Evolutionary conservation across 2,329 filamentous ascomycete species (phyloP).

Genomic region (Arthrobotrys pseudoclavata): DNA sequence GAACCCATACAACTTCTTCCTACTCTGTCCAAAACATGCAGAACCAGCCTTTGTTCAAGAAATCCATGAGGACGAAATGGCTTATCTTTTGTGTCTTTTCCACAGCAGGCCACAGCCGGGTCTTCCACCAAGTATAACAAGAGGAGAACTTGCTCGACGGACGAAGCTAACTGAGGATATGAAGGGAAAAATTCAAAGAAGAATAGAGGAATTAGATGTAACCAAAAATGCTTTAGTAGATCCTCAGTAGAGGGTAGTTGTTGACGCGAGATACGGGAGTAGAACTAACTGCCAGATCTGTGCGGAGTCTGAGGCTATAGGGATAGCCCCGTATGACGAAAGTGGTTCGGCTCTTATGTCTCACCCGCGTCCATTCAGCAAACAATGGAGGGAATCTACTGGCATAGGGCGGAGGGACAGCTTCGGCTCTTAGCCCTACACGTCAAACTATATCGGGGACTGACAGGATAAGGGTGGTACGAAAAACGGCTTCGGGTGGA

Average conservation of each 20-base stretch:
- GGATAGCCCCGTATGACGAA: background rate
- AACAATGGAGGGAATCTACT: conserved; percentile 1
- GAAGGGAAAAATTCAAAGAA: background rate
- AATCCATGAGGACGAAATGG: background rate
- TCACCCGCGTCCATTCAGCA: background rate
- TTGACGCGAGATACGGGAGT: background rate
- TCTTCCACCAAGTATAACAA: background rate
- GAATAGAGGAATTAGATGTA: background rate
- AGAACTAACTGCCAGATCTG: background rate
- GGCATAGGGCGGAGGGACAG: background rate
- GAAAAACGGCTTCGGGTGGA: background rate
- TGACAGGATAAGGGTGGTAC: background rate
- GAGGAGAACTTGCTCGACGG: background rate
- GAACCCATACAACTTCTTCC: conserved; percentile 21
- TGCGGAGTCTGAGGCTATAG: background rate
- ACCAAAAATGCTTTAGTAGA: background rate
- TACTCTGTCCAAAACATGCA: conserved; percentile 28
- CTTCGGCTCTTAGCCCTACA: background rate
- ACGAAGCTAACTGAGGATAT: background rate
- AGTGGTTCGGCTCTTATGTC: background rate
- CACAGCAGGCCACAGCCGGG: background rate
- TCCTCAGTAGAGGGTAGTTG: background rate
- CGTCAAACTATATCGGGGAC: background rate
- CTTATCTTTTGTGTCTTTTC: background rate
- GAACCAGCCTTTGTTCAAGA: background rate